A percentile compares a stretch with the other conserved stretches of the same genome.
Conservation (phyloP, 73 alveolate genomes). For the Paramecium sexaurelia region DNA sequence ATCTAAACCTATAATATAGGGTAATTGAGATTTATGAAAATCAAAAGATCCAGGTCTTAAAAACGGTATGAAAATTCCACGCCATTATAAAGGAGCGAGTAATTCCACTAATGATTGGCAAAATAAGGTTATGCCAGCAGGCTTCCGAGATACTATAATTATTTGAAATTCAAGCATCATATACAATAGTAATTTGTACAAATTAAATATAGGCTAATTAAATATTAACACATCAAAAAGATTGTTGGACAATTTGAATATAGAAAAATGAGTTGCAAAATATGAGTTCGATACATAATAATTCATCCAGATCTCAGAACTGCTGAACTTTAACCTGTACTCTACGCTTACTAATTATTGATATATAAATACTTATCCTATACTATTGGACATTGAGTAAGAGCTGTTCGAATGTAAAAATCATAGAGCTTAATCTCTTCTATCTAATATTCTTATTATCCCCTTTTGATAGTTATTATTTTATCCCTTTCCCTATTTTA, state of each 20-base stretch:
- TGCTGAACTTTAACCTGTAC: constrained; percentile 27
- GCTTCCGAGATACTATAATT: constrained; percentile 27
- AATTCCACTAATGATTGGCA: constrained; percentile 40
- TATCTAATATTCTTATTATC: constrained; percentile 41
- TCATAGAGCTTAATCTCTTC: constrained; percentile 52
- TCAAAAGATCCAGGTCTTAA: constrained; percentile 48
- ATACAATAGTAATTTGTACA: constrained; percentile 22
- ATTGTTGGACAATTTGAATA: constrained; percentile 21
- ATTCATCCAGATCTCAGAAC: constrained; percentile 57
- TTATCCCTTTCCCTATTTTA: constrained; percentile 43
- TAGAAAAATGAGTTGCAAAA: not conserved
- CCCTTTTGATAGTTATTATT: constrained; percentile 28
- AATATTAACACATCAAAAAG: constrained; percentile 33
- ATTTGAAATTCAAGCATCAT: constrained; percentile 35
- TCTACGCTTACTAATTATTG: constrained; percentile 35
- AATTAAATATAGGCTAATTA: constrained; percentile 4
- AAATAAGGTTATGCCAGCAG: constrained; percentile 49
- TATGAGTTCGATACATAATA: constrained; percentile 30
- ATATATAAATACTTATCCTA: constrained; percentile 22
- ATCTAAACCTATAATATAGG: constrained; percentile 45
- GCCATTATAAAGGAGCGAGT: constrained; percentile 38
- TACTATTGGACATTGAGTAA: constrained; percentile 34
- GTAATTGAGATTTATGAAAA: constrained; percentile 38
- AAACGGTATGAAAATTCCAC: constrained; percentile 18
- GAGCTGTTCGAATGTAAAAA: constrained; percentile 38